Evolutionary conservation across 169 alveolate genomes (phyloP), one percentile per base, ranked within the genome.

Genomic region (Babesia ovis): DNA sequence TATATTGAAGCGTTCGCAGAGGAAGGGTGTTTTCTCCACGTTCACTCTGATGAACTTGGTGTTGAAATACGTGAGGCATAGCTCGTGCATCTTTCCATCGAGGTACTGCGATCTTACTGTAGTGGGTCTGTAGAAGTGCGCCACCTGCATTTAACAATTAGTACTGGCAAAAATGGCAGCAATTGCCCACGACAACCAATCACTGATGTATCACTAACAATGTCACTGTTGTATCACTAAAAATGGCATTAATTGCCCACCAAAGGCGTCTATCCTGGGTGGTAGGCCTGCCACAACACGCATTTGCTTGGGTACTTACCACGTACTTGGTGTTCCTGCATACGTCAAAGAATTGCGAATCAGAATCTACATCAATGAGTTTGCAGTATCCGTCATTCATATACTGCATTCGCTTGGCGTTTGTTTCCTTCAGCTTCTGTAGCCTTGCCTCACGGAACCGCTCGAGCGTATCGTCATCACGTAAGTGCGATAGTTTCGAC

Each of bases 41-140:
- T 89, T 89, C 20, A 89, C 89, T 50, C 79, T 84, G 43, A 89
- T 48, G 73, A 89, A 89, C 61, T 82, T 84, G 62, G 86, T 85
- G 64, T 82, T 53, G 55, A 84, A 77, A 64, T 76, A 79, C 43
- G 70, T 71, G 25, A 77, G 80, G 68, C 89, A 76, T 22, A 89
- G 45, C 51, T 68, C 81, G 46, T 61, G 68, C 74, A 89, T 60
- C 64, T 84, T 82, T 3, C 73, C 68, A 37, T 89, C 93, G 22
- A 89, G 41, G 57, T 89, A 81, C 70, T 75, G 76, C 43, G 89
- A 89, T 61, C 93, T 80, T 64, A 73, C 71, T n/a, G 93, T 89
- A 32, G 91, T 85, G 39, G 85, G 90, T 58, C 93, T 70, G 68
- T 84, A 89, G 74, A 89, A 89, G 75, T 89, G 93, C 31, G 72